phyloP scores from a whole-genome alignment of 345 rosid genomes.

The Sisymbrium altissimum region DNA sequence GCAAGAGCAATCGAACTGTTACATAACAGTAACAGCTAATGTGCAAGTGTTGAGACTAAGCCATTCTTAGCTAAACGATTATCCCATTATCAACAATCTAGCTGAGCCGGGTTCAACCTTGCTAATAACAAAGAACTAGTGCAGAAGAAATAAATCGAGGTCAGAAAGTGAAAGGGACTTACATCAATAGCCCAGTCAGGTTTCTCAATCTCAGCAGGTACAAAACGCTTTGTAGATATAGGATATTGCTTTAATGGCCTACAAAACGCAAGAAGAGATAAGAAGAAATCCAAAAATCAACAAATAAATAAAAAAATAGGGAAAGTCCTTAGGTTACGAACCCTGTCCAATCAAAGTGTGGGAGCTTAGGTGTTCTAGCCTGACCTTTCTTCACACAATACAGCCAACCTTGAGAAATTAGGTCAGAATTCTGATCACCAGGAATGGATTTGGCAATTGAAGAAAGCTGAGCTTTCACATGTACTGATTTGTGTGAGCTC shows the following conservation, averaged over 20 bases:
- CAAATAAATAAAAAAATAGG: neutral
- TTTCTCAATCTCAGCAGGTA: conserved; percentile 62
- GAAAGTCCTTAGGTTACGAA: conserved; percentile 32
- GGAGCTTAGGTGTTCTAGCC: conserved; percentile 57
- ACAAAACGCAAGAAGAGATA: conserved; percentile 24
- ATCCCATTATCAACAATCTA: neutral
- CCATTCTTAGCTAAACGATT: neutral
- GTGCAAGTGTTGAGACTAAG: neutral
- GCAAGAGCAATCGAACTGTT: neutral
- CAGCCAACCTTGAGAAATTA: conserved; percentile 61
- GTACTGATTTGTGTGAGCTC: conserved; percentile 88
- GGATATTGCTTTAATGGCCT: conserved; percentile 82
- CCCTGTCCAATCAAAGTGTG: conserved; percentile 96
- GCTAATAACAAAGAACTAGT: neutral
- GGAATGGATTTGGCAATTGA: conserved; percentile 41
- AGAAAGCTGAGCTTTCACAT: conserved; percentile 65
- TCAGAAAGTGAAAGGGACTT: conserved; percentile 32
- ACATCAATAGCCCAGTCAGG: conserved; percentile 98
- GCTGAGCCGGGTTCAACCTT: neutral
- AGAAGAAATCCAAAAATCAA: neutral
- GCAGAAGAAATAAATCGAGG: neutral
- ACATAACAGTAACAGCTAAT: neutral
- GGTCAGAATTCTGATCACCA: conserved; percentile 41
- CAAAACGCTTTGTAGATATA: conserved; percentile 53
- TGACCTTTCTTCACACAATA: conserved; percentile 79